Percentiles rank a stretch among this genome's conserved stretches.
Conservation (phyloP, 257 asterid species). For the Coffea eugenioides region DNA sequence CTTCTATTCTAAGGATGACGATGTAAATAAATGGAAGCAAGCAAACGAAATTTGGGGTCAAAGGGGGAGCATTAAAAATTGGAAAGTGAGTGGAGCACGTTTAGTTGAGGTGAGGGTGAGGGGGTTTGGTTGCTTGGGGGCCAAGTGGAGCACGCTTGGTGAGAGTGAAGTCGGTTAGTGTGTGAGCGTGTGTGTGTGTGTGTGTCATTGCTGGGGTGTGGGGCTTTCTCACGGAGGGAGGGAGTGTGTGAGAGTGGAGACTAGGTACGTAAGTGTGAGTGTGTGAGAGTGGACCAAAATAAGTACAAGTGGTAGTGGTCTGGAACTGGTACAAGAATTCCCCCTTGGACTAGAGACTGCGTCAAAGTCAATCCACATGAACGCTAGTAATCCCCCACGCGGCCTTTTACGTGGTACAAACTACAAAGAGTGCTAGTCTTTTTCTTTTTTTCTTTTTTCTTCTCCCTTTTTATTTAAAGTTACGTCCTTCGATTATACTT, state of each 20-base stretch:
- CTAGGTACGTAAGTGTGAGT: background rate
- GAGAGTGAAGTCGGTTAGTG: slow-evolving; percentile 2
- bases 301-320: background rate
- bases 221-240: background rate
- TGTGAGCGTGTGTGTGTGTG: background rate
- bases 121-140: slow-evolving; percentile 1
- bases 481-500: background rate
- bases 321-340: background rate
- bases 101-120: background rate
- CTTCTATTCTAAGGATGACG: too few species aligned
- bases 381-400: background rate
- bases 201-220: background rate
- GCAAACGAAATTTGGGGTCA: too few species aligned
- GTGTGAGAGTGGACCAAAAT: background rate
- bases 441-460: background rate
- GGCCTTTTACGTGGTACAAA: background rate
- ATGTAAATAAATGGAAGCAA: too few species aligned
- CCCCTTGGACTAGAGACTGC: background rate
- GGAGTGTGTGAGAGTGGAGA: background rate
- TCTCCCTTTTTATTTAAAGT: background rate
- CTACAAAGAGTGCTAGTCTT: too few species aligned
- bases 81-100: slow-evolving; percentile 12
- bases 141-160: slow-evolving; percentile 8
- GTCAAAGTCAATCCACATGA: slow-evolving; percentile 23
- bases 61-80: background rate